Base-by-base conservation (phyloP, 306 rosid genomes). In the Quercus cerris region DNA sequence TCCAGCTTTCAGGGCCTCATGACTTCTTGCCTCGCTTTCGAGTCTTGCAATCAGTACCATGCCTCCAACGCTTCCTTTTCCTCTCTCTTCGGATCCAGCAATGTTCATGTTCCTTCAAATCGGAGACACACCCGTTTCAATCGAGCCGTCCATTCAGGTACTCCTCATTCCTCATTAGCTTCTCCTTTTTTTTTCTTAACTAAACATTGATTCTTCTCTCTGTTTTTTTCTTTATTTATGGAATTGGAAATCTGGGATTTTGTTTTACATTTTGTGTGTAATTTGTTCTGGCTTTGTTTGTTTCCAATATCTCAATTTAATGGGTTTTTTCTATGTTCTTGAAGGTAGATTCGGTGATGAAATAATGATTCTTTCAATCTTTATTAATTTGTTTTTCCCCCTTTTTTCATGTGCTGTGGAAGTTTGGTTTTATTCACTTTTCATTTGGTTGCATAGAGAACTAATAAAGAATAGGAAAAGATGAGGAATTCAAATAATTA, bases 1-100 rank as follows among this genome's bases (percentile, higher is more conserved):
- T 91, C 93, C 91, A 90, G 87, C 84, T 88, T 94, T 83, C 98
- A 92, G 56, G 88, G 90, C 46, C 77, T 91, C 25, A 81, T 91
- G 86, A 87, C 75, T 82, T 87, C 97, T 7, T 86, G 87, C 59
- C 81, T 85, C 25, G 84, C 91, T 46, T 90, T 90, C 23, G 88
- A 89, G 79, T 93, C 97, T 14, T 90, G 95, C 76, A 83, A 87
- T 82, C 84, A 87, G 44, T 90, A 83, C 86, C 83, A 55, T 72
- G 80, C 71, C 82, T 86, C 88, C 10, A 77, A 33, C 6, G 87
- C 81, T 7, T 86, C 85, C 23, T 82, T 87, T 77, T 84, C 88
- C 46, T 86, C 75, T 2, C 85, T 85, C 46, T 94, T 92, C 64
- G 85, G 89, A 92, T 91, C 97, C 85, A 87, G 77, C 70, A 69